phyloP scores from a whole-genome alignment of 805 yeast species.

The Starmerella floris region DNA sequence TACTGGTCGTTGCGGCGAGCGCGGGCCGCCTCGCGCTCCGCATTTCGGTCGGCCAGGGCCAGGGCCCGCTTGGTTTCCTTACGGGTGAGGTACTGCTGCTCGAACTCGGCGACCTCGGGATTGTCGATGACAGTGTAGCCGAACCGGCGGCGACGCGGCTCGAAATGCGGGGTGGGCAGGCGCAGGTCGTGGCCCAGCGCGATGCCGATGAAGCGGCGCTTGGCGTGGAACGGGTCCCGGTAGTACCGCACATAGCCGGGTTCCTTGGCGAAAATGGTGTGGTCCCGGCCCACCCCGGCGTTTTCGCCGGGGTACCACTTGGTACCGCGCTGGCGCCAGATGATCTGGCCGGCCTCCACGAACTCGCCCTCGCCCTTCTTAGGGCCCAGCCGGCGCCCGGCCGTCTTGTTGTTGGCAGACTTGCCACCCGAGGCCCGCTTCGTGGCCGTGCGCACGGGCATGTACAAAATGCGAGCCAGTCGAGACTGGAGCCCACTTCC shows the following conservation, averaged over 20 bases:
- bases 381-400: constrained; percentile 87
- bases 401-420: constrained; percentile 85
- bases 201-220: constrained; percentile 78
- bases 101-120: constrained; percentile 39
- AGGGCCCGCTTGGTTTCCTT: constrained; percentile 51
- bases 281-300: constrained; percentile 73
- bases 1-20: constrained; percentile 25
- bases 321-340: constrained; percentile 91
- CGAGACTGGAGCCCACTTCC: constrained; percentile 12
- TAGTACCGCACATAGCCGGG: constrained; percentile 90
- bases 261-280: constrained; percentile 78
- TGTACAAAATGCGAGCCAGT: constrained; percentile 13
- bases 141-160: constrained; percentile 74
- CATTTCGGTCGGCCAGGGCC: constrained; percentile 32
- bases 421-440: constrained; percentile 92
- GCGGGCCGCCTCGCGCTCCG: constrained; percentile 34
- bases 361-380: constrained; percentile 68
- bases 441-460: constrained; percentile 67
- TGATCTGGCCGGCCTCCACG: constrained; percentile 72
- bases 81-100: constrained; percentile 50
- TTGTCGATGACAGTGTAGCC: constrained; percentile 50
- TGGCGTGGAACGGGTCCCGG: constrained; percentile 91
- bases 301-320: constrained; percentile 90
- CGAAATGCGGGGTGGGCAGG: constrained; percentile 82
- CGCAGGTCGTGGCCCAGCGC: constrained; percentile 50